Evolutionary conservation across 176 grass and related monocot genomes (phyloP), one percentile per base, ranked within the genome.

Genomic region (Melocanna baccifera): DNA sequence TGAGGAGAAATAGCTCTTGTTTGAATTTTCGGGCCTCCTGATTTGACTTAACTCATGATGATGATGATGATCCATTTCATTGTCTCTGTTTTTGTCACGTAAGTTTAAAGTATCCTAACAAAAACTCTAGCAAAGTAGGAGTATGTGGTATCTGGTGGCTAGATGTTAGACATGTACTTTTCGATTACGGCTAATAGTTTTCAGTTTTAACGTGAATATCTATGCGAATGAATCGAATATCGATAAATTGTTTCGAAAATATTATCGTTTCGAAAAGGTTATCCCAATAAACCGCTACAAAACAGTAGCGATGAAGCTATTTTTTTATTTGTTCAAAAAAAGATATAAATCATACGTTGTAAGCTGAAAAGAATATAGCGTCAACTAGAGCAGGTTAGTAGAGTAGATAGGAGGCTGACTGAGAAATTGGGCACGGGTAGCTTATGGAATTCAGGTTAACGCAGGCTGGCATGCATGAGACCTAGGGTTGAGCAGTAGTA

Each of bases 351-450:
- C 2, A 36, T 36, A 36, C 4, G 34, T 30, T 30, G 4, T 3
- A 36, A 36, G 2, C 34, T 0, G 4, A 4, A 36, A 36, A 36
- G 34, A 36, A 36, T 4, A 4, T 3, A 36, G 34, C 34, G 34
- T 36, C 34, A 81, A 56, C 6, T 12, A 62, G 55, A 20, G 62
- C 70, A 81, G 28, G 75, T 86, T 55, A 25, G 58, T 5, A 16
- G 26, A 15, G 23, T 47, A 18, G 68, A 62, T 85, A 70, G 77
- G 71, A 67, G 69, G 77, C 52, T 52, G 70, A 40, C 62, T 43
- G 70, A 39, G 20, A 69, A 69, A 63, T 70, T 43, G 28, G 36
- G 46, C 88, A 90, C 83, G 83, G 84, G 78, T 40, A 64, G 78
- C 71, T 90, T 56, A 86, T 72, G 83, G 34, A 59, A 55, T 81